These are phyloP conservation scores for Epichloe gansuensis DNA, from an alignment of 2,329 filamentous ascomycete species.

Conservation along the genomic window DNA sequence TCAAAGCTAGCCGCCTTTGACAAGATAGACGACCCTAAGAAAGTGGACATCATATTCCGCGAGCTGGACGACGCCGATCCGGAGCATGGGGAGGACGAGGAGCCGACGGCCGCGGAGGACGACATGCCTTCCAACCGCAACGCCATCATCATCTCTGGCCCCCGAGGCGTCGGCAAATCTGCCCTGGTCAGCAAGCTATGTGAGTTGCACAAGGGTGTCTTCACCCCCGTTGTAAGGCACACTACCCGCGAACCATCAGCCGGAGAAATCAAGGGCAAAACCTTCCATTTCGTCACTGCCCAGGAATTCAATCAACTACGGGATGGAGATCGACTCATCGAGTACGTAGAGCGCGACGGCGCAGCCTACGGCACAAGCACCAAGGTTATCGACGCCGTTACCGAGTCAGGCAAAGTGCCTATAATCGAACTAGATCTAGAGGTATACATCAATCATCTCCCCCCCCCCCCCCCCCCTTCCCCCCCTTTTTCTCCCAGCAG, in stretches of 20 bases:
- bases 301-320: constrained; percentile 44
- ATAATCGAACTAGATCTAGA: constrained; percentile 40
- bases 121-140: constrained; percentile 35
- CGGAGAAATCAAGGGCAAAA: constrained; percentile 37
- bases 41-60: constrained; percentile 46
- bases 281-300: constrained; percentile 43
- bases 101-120: constrained; percentile 15
- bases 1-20: constrained; percentile 69
- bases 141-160: constrained; percentile 55
- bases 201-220: constrained; percentile 50
- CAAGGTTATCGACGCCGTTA: constrained; percentile 37
- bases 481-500: background rate
- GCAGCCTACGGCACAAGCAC: constrained; percentile 43
- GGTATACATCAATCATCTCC: constrained; percentile 30
- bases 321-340: constrained; percentile 46
- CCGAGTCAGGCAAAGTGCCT: constrained; percentile 45
- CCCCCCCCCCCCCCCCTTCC: too few relatives aligned
- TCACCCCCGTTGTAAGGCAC: constrained; percentile 44
- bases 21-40: constrained; percentile 72
- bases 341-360: constrained; percentile 37
- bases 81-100: constrained; percentile 20
- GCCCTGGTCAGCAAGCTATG: constrained; percentile 50
- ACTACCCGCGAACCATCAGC: constrained; percentile 38
- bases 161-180: constrained; percentile 48
- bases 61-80: constrained; percentile 29